Evolutionary conservation across 768 basidiomycete species (phyloP), one percentile per base, ranked within the genome.

Genomic region (Pulveroboletus sp.): DNA sequence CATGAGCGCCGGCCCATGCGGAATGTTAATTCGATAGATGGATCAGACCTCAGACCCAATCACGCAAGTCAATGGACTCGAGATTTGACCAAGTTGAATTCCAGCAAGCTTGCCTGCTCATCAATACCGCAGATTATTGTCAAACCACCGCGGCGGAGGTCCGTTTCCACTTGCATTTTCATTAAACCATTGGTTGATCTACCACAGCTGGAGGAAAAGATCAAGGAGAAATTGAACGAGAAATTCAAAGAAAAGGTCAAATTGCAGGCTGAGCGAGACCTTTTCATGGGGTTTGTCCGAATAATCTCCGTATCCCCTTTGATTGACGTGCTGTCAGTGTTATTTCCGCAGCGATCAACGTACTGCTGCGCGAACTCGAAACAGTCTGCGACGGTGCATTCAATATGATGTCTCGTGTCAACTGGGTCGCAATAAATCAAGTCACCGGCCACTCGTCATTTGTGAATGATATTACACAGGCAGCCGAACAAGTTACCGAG

Each of bases 101-200:
- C 27, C 83, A 81, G 59, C 89, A 88, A 54, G 83, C 89, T 0
- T 93, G 91, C 63, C 72, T 92, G n/a, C 71, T 95, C 22, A 84
- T 99, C 62, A 98, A 99, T 61, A 99, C 96, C 0, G 95, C 94
- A 1, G 94, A 98, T 63, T 99, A 98, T 64, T 99, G 96, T 62
- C 89, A 93, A 55, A 82, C 81, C 1, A 99, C 95, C 3, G 90
- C 94, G 1, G 62, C 82, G 17, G 92, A 96, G 79, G 93, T 86
- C 58, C 10, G 73, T 51, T 11, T 45, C 27, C 2, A 30, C 41
- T 17, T 12, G 8, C 32, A 9, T 30, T 35, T 17, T 1, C 20
- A 19, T 13, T 9, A 2, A 34, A 47, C 29, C 17, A 26, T 47
- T 36, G 17, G 26, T 42, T 53, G 11, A 60, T 22, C 1, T 37